These are phyloP conservation scores for Thermochaetoides thermophila DNA, from an alignment of 495 filamentous ascomycete species.

Conservation along the genomic window DNA sequence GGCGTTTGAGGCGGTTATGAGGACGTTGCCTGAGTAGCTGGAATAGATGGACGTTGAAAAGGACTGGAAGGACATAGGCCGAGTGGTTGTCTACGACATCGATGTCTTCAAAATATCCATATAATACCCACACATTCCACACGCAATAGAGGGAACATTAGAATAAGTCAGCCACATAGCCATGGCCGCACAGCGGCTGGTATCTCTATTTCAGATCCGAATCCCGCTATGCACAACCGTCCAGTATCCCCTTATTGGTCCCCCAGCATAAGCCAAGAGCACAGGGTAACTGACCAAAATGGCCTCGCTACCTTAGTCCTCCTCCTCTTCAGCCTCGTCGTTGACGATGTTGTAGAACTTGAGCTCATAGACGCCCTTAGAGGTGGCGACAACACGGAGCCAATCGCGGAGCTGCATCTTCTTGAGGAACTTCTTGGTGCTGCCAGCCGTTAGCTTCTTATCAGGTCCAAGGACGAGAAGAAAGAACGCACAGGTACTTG, in stretches of 20 bases:
- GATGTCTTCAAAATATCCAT: no score
- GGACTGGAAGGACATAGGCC: no score
- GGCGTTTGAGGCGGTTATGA: constrained; percentile 87
- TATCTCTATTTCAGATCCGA: constrained; percentile 12
- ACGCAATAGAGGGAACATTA: not conserved
- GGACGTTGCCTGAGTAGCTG: constrained; percentile 44
- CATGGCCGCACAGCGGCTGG: constrained; percentile 10
- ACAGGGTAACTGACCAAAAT: no score
- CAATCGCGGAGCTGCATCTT: constrained; percentile 99
- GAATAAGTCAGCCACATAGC: constrained; percentile 9
- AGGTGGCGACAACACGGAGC: constrained; percentile 95
- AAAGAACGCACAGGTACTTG: constrained; percentile 81
- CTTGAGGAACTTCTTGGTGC: constrained; percentile 99
- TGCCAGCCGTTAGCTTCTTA: constrained; percentile 17
- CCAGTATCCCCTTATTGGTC: constrained; percentile 10
- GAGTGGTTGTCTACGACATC: no score
- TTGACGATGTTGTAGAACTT: constrained; percentile 99
- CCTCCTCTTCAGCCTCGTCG: constrained; percentile 91
- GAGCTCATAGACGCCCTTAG: constrained; percentile 95
- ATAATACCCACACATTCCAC: constrained; percentile 4
- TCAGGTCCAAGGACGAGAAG: not conserved
- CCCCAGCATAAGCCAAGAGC: constrained; percentile 6
- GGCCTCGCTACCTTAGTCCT: constrained; percentile 54
- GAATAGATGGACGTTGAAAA: no score
- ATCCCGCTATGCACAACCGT: constrained; percentile 14